Evolutionary conservation across 768 basidiomycete species (phyloP).

Genomic region (Termitomyces sp.): DNA sequence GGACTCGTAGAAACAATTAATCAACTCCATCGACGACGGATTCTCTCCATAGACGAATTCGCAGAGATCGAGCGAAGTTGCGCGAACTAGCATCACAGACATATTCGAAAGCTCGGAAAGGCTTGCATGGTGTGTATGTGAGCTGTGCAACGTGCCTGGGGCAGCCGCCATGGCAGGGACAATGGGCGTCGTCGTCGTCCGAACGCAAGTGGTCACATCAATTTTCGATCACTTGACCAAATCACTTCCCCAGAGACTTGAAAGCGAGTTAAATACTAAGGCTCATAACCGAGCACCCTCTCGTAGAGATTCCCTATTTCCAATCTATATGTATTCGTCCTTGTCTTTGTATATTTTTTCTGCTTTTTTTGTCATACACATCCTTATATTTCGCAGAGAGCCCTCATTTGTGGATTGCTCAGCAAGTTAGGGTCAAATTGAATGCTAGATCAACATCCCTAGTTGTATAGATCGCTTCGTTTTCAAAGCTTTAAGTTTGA

Average conservation of each 20-base stretch:
- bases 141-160: background rate
- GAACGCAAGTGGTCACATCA: background rate
- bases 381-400: background rate
- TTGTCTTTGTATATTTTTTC: no score
- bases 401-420: background rate
- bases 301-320: background rate
- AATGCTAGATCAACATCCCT: background rate
- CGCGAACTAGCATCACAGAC: slow-evolving; percentile 40
- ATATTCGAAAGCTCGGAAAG: slow-evolving; percentile 18
- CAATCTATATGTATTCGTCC: background rate
- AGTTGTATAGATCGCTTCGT: background rate
- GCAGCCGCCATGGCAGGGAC: background rate
- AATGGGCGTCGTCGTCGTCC: background rate
- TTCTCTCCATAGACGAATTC: slow-evolving; percentile 62
- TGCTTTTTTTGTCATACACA: background rate
- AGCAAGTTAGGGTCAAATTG: background rate
- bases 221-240: slow-evolving; percentile 1
- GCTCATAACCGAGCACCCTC: background rate
- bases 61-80: slow-evolving; percentile 65
- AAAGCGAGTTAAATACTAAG: background rate
- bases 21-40: slow-evolving; percentile 42
- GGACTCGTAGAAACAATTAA: slow-evolving; percentile 65
- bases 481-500: background rate
- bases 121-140: slow-evolving; percentile 6
- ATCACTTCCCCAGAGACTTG: background rate